These are phyloP conservation scores for Evansstolkia leycettana DNA, from an alignment of 495 filamentous ascomycete species.

Conservation along the genomic window DNA sequence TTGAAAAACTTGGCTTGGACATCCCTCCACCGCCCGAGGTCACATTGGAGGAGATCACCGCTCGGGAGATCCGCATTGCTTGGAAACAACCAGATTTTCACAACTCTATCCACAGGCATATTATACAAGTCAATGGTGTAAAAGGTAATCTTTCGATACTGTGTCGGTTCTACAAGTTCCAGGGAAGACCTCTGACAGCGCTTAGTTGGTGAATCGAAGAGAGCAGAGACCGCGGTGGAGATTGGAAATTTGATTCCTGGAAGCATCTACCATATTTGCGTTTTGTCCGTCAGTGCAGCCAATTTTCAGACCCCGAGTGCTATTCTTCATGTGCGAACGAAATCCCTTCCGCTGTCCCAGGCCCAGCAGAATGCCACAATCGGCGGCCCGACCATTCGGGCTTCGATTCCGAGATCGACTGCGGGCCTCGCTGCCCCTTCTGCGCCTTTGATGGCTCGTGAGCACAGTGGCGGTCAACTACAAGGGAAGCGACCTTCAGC, in stretches of 20 bases:
- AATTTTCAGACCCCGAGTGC: constrained; percentile 85
- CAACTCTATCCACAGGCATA: constrained; percentile 70
- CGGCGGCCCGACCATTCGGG: constrained; percentile 27
- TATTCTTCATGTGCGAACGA: constrained; percentile 68
- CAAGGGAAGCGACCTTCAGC: constrained; percentile 51
- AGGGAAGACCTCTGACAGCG: not conserved
- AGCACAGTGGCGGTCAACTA: constrained; percentile 44
- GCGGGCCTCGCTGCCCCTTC: constrained; percentile 41
- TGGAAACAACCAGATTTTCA: constrained; percentile 74
- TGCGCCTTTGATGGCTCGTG: constrained; percentile 46
- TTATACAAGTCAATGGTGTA: constrained; percentile 85
- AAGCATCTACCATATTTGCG: constrained; percentile 82
- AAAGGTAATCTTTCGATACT: constrained; percentile 53
- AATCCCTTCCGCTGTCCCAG: constrained; percentile 40
- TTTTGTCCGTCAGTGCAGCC: constrained; percentile 75
- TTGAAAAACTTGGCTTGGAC: constrained; percentile 83
- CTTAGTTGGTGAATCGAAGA: constrained; percentile 73
- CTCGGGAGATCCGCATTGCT: constrained; percentile 79
- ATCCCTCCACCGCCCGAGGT: constrained; percentile 83
- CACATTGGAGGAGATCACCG: constrained; percentile 78
- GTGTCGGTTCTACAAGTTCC: not conserved
- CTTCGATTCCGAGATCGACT: constrained; percentile 33
- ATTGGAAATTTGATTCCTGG: constrained; percentile 75
- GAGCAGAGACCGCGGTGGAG: constrained; percentile 78
- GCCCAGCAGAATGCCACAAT: constrained; percentile 36